Evolutionary conservation across 169 alveolate genomes (phyloP), one percentile per base, ranked within the genome.

Genomic region (Cyclospora cayetanensis): DNA sequence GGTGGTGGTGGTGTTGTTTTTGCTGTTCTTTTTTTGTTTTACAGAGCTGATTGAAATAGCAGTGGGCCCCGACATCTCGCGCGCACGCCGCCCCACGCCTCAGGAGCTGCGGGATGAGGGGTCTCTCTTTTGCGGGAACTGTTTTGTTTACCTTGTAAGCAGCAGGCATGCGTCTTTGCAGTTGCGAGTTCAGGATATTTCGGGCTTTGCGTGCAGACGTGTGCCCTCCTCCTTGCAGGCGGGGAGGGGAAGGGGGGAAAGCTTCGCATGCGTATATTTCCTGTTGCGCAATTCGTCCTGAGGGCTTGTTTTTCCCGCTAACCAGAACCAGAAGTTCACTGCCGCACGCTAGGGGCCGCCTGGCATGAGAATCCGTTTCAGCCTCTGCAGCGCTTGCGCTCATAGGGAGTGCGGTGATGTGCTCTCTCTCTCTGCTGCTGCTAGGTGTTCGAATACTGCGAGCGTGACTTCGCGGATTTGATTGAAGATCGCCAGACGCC

Each of bases 401-500:
- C 7, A 46, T 15, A 46, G 7, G 60, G 60, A 46, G 15, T 46
- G 7, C n/a, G 15, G 15, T 15, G 60, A 15, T 46, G n/a, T 46
- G n/a, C 15, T 46, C 60, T 55, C 70, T 22, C 7, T 20, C n/a
- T 20, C 27, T 55, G 15, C 55, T 46, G 11, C 34, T 39, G 7
- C 20, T 88, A 95, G 92, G 99, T 98, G 5, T 97, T 99, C 98
- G 99, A 99, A 92, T 98, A 98, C 93, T 96, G 98, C 94, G 99
- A 98, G 87, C 98, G 98, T 90, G 99, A 98, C 80, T 93, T 98
- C 50, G 98, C 97, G 88, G 96, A 97, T 52, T 94, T 98, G 65
- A 93, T 98, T 41, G 99, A 98, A 66, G 95, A 95, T 60, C 94
- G 96, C 39, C 95, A 96, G 66, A 97, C 96, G 31, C 96, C 98